A percentile compares a stretch with the other conserved stretches of the same genome.
These are phyloP conservation scores for Camellia lanceoleosa DNA, from an alignment of 148 eudicot genomes.

Conservation along the genomic window DNA sequence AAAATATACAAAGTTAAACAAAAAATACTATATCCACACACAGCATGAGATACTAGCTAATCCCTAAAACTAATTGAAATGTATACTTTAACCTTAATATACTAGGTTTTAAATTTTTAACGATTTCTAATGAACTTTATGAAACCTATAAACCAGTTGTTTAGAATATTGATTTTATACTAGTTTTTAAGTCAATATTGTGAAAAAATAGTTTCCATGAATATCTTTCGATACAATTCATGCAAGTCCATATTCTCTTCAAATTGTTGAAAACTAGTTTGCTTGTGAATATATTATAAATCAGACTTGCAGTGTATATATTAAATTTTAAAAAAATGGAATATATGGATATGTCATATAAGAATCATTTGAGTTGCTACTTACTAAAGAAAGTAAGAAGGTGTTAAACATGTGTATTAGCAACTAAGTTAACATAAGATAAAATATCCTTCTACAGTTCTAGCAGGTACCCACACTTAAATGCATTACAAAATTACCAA, in stretches of 20 bases:
- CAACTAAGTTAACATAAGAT: not conserved
- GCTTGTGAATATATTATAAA: not conserved
- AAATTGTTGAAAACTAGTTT: not conserved
- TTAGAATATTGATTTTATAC: not conserved
- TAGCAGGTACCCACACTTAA: not conserved
- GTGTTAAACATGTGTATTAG: no score
- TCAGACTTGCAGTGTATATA: not conserved
- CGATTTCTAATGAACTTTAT: not conserved
- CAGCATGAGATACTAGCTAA: not conserved
- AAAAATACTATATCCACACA: not conserved
- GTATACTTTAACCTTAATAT: not conserved
- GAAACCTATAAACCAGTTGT: not conserved
- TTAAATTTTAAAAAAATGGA: not conserved
- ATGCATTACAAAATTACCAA: not conserved
- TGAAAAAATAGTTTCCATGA: not conserved
- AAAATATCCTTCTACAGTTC: not conserved
- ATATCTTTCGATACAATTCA: not conserved
- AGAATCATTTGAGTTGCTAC: not conserved
- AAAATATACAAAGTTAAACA: not conserved
- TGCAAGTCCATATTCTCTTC: not conserved
- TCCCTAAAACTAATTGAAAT: not conserved
- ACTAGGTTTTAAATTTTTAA: not conserved
- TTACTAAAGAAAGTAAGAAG: not conserved
- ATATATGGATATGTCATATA: not conserved
- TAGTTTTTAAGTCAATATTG: not conserved